These are phyloP conservation scores for Lathyrus sativus DNA, from an alignment of 306 rosid species.

Conservation along the genomic window DNA sequence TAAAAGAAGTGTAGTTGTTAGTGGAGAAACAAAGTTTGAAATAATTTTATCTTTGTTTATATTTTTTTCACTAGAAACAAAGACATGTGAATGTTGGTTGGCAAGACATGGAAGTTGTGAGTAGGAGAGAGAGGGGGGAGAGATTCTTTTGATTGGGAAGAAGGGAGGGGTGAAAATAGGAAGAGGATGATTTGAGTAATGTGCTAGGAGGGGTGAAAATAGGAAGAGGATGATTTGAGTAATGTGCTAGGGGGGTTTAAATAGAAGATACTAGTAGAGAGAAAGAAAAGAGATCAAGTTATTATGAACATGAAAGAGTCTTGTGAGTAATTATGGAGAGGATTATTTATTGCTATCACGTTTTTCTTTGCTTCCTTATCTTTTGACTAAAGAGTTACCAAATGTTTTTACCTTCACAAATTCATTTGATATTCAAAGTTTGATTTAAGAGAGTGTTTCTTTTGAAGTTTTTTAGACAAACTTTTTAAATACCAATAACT, in stretches of 20 bases:
- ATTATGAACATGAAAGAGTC: background rate
- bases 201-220: background rate
- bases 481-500: too few species aligned
- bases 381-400: background rate
- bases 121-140: slow-evolving; percentile 67
- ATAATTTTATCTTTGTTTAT: slow-evolving; percentile 43
- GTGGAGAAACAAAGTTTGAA: slow-evolving; percentile 54
- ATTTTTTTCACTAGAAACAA: slow-evolving; percentile 64
- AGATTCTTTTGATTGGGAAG: slow-evolving; percentile 40
- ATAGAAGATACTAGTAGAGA: slow-evolving; percentile 24
- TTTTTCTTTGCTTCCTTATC: slow-evolving; percentile 25
- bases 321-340: slow-evolving; percentile 6
- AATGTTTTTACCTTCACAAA: too few species aligned
- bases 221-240: slow-evolving; percentile 10
- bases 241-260: slow-evolving; percentile 16
- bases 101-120: slow-evolving; percentile 56
- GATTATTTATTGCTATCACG: slow-evolving; percentile 30
- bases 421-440: too few species aligned
- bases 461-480: too few species aligned
- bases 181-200: slow-evolving; percentile 13
- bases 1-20: slow-evolving; percentile 42
- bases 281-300: slow-evolving; percentile 25
- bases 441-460: too few species aligned
- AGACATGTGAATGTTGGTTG: slow-evolving; percentile 89
- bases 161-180: slow-evolving; percentile 16